phyloP scores from a whole-genome alignment of 257 asterid genomes.

The Solanum sejunctum region DNA sequence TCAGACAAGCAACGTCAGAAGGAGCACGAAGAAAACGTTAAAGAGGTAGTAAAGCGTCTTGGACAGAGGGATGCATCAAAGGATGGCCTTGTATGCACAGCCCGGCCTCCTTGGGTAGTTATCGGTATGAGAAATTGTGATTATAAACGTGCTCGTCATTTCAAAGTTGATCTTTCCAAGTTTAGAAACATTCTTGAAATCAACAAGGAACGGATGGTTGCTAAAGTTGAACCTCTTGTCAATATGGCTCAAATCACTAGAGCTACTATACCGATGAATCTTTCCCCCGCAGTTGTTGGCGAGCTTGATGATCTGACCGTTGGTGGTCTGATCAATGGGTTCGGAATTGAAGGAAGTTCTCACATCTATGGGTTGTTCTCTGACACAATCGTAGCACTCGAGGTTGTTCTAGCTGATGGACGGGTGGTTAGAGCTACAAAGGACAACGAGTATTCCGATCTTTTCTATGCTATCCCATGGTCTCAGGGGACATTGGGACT shows the following conservation, averaged over 20 bases:
- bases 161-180: background rate
- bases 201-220: conserved; percentile 67
- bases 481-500: conserved; percentile 93
- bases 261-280: conserved; percentile 75
- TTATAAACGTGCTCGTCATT: conserved; percentile 1
- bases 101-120: background rate
- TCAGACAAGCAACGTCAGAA: conserved; percentile 49
- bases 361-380: conserved; percentile 66
- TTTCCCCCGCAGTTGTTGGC: conserved; percentile 80
- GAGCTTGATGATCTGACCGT: conserved; percentile 96
- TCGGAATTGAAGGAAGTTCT: conserved; percentile 35
- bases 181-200: conserved; percentile 31
- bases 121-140: background rate
- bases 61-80: background rate
- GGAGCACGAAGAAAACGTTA: conserved; percentile 34
- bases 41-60: conserved; percentile 6
- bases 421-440: background rate
- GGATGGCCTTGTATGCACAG: conserved; percentile 1
- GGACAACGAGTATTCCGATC: conserved; percentile 64
- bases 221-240: conserved; percentile 19
- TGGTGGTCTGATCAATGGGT: conserved; percentile 92
- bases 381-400: conserved; percentile 85
- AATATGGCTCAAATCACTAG: conserved; percentile 85
- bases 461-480: conserved; percentile 88
- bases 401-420: conserved; percentile 42